Base-by-base conservation (phyloP, 2,329 filamentous ascomycete genomes). In the Fusarium haematococcum region DNA sequence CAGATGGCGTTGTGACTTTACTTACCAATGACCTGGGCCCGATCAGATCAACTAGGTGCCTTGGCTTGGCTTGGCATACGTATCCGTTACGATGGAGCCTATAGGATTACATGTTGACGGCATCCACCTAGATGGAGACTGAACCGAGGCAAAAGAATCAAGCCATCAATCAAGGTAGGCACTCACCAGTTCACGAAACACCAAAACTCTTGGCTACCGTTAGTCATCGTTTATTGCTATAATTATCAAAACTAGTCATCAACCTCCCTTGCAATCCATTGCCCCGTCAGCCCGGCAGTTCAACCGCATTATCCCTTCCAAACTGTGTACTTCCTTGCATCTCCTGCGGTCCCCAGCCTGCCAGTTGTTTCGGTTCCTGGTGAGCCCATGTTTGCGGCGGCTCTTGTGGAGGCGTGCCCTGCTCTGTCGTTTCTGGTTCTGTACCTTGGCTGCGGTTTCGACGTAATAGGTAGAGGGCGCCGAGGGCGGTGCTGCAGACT, bases 401-500 rank as follows among this genome's bases (percentile, higher is more conserved):
- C 6, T 37, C 33, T 18, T 18, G 20, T 20, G 18, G 20, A 33
- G 2, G 1, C 27, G 16, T 54, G 10, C 13, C 33, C 9, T 11
- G 23, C 14, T 59, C 56, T 4, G 30, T 43, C 50, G 27, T 8
- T 13, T 6, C 27, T 25, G 33, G 6, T 6, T 69, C 9, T 0
- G 9, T 8, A 14, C 14, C 18, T 18, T 63, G 32, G 0, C 7
- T 10, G 4, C 37, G 41, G 8, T 56, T 71, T 11, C 20, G 41
- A 11, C 68, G 39, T 2, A 54, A 32, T 2, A 71, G 10, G 25
- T 62, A 67, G 5, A 71, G 11, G 18, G 50, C 35, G 18, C 32
- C 70, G n/a, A 81, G 63, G 6, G 50, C 70, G 0, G 77, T 81
- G 20, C 77, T 74, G 66, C 82, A 82, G 2, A 85, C 18, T 3